These are phyloP conservation scores for Lodderomyces margitis DNA, from an alignment of 1,139 yeast species.

Conservation along the genomic window DNA sequence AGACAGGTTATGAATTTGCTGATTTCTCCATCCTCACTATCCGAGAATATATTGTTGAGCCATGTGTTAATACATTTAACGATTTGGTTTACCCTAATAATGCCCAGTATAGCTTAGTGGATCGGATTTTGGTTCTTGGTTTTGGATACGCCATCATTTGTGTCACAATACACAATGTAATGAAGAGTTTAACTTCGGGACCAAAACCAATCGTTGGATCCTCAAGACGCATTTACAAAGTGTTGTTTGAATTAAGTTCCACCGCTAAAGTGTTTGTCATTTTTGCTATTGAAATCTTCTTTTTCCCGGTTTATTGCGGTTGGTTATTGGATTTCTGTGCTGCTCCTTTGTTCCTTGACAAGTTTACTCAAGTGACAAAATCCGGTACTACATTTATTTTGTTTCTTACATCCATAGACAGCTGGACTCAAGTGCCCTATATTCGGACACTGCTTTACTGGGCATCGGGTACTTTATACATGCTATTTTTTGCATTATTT, in stretches of 20 bases:
- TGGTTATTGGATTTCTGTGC: constrained; percentile 67
- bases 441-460: constrained; percentile 47
- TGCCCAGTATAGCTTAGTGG: constrained; percentile 24
- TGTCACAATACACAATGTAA: constrained; percentile 26
- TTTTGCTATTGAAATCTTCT: constrained; percentile 73
- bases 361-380: constrained; percentile 13
- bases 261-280: constrained; percentile 74
- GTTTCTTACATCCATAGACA: constrained; percentile 26
- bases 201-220: constrained; percentile 48
- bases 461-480: constrained; percentile 78
- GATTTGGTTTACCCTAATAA: constrained; percentile 19
- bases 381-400: constrained; percentile 14
- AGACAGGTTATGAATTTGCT: constrained; percentile 11
- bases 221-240: constrained; percentile 48
- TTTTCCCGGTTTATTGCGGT: constrained; percentile 90
- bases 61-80: constrained; percentile 18
- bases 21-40: constrained; percentile 11
- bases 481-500: constrained; percentile 83
- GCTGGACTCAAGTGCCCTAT: constrained; percentile 22
- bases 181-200: constrained; percentile 35
- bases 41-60: constrained; percentile 12
- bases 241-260: constrained; percentile 49
- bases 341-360: constrained; percentile 46
- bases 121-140: constrained; percentile 31
- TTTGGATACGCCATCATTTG: constrained; percentile 42